Evolutionary conservation across 164 flowering plant genomes (phyloP), one percentile per base, ranked within the genome.

Genomic region (Sedum album): DNA sequence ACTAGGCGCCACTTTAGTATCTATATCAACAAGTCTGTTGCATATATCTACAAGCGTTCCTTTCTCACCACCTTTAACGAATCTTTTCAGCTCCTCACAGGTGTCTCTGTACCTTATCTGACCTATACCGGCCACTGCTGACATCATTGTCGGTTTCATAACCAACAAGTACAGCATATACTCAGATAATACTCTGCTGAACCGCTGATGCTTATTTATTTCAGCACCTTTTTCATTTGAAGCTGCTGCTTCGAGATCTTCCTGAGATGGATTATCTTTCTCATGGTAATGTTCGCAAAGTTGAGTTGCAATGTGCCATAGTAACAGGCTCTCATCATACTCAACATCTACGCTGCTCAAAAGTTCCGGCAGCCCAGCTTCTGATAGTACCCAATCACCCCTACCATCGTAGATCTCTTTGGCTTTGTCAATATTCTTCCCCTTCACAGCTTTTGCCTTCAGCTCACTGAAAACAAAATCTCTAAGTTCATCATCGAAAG

Each of bases 91-190:
- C 44, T 80, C 86, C 0, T 75, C 81, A 61, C 79, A 76, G 1
- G 84, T 81, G 30, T 79, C 84, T 2, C 69, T 66, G 49, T 75
- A 83, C 51, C 82, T 74, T 38, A 77, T 76, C 39, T 71, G 72
- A 26, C 80, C 78, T 31, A 79, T 76, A 18, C 86, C 84, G 10
- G 77, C 73, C 26, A 79, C 80, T 10, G 79, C 66, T 3, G 80
- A 71, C 84, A 77, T 73, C 78, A 79, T 66, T 0, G 76, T 66
- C 2, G 80, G 81, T 65, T 74, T 73, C 74, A 73, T 68, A 11
- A 82, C 72, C 5, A 82, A 31, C 30, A 82, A 80, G 68, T 79
- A 82, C 18, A 80, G 1, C 83, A 82, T 78, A 69, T 81, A 81
- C 11, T 76, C 80, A 0, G 82, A 81, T 5, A 78, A 41, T 1